These are phyloP conservation scores for Diplodia scrobiculata DNA, from an alignment of 2,329 filamentous ascomycete species.

Conservation along the genomic window DNA sequence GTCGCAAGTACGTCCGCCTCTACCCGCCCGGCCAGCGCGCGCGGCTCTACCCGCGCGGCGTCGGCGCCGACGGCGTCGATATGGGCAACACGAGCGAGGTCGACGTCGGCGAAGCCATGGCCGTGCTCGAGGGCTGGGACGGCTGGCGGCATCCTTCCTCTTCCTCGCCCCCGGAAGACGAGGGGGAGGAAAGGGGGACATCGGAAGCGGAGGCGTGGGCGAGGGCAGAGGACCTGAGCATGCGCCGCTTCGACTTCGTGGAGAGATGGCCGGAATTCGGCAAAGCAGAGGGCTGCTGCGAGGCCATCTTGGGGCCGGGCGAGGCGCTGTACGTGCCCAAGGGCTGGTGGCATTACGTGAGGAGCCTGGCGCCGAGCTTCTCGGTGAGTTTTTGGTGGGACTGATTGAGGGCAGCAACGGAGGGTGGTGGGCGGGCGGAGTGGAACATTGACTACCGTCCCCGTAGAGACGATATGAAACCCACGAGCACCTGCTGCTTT, in stretches of 20 bases:
- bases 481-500: too few relatives aligned
- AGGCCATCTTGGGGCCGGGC: conserved; percentile 76
- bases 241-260: conserved; percentile 46
- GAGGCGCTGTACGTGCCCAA: conserved; percentile 87
- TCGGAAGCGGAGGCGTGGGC: conserved; percentile 40
- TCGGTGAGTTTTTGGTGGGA: conserved; percentile 99
- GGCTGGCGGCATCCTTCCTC: conserved; percentile 29
- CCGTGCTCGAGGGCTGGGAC: conserved; percentile 44
- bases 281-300: conserved; percentile 64
- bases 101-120: conserved; percentile 72
- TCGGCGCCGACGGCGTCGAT: conserved; percentile 69
- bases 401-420: conserved; percentile 33
- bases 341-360: conserved; percentile 98
- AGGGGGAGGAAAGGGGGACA: neutral
- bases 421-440: neutral
- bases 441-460: neutral
- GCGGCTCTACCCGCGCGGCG: conserved; percentile 62
- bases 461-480: too few relatives aligned
- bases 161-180: neutral
- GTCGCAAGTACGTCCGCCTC: conserved; percentile 86
- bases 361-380: conserved; percentile 81
- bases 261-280: conserved; percentile 57
- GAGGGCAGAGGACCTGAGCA: conserved; percentile 45
- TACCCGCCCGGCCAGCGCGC: conserved; percentile 69
- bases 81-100: conserved; percentile 88